phyloP scores from a whole-genome alignment of 257 asterid genomes.

The Solanum medicagineum region DNA sequence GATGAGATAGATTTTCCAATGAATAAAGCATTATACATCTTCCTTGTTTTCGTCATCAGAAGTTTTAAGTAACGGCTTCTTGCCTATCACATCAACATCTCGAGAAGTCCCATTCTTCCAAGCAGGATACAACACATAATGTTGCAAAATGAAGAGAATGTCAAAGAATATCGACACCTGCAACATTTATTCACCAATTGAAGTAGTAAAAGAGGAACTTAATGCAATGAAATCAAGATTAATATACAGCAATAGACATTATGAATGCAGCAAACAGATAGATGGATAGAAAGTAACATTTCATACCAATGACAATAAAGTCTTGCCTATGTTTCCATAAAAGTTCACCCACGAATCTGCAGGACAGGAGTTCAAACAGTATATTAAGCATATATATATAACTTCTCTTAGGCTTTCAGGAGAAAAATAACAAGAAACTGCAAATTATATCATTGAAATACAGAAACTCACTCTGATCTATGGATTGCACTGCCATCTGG shows the following conservation, averaged over 20 bases:
- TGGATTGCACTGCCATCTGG: slow-evolving; percentile 82
- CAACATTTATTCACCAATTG: neutral
- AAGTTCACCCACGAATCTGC: slow-evolving; percentile 86
- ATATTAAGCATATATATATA: neutral
- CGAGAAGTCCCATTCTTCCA: slow-evolving; percentile 12
- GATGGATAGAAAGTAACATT: neutral
- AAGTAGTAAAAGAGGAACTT: too few species aligned
- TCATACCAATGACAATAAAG: slow-evolving; percentile 77
- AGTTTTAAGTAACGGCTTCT: slow-evolving; percentile 42
- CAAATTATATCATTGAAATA: neutral
- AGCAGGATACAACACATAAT: slow-evolving; percentile 52
- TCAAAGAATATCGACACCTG: slow-evolving; percentile 76
- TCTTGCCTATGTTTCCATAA: slow-evolving; percentile 91
- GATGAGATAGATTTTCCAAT: neutral
- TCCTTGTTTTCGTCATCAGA: slow-evolving; percentile 18
- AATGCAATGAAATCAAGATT: neutral
- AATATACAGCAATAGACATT: neutral
- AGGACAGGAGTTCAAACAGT: neutral
- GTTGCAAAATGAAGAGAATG: slow-evolving; percentile 79
- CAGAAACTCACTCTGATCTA: slow-evolving; percentile 73
- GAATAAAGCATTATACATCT: slow-evolving; percentile 16
- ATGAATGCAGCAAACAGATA: neutral
- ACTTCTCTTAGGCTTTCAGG: neutral
- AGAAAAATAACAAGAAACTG: neutral
- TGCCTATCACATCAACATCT: slow-evolving; percentile 32